Conservation (phyloP, 768 basidiomycete genomes). For the Glaciozyma martinii region DNA sequence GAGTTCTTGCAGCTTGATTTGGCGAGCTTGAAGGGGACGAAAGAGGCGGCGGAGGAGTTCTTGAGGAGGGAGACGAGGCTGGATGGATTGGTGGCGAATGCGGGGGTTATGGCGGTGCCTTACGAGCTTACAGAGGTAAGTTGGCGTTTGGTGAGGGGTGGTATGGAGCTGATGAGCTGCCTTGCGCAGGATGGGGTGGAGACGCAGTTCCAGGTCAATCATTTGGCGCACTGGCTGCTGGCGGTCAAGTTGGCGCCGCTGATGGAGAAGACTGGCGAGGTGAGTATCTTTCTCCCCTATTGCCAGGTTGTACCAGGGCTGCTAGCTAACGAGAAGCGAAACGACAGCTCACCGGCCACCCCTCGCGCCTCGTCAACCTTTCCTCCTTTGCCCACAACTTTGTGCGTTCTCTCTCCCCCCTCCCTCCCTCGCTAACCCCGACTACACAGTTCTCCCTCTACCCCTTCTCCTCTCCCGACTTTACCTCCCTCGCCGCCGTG, state of each 20-base stretch:
- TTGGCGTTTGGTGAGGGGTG: background rate
- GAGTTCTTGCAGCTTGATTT: conserved; percentile 51
- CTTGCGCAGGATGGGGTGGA: conserved; percentile 20
- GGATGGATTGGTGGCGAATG: conserved; percentile 51
- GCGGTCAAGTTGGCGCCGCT: conserved; percentile 8
- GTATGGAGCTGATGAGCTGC: no score
- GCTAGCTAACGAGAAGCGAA: background rate
- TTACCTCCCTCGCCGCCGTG: conserved; percentile 9
- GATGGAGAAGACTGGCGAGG: conserved; percentile 13
- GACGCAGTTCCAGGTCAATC: conserved; percentile 24
- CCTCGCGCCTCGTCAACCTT: conserved; percentile 18
- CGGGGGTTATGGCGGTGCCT: conserved; percentile 38
- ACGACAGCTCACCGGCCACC: conserved; percentile 7
- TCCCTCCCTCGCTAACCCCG: background rate
- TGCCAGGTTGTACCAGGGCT: background rate
- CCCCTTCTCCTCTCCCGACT: conserved; percentile 15
- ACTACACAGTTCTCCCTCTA: conserved; percentile 12
- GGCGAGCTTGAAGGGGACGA: conserved; percentile 46
- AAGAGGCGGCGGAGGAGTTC: conserved; percentile 48
- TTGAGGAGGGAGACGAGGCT: conserved; percentile 48
- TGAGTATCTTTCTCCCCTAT: background rate
- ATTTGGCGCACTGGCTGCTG: conserved; percentile 21
- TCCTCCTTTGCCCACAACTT: conserved; percentile 25
- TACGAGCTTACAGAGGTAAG: conserved; percentile 38
- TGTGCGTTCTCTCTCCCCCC: background rate